Conservation (phyloP, 352 stramenopile species). For the Phytophthora pluvialis region DNA sequence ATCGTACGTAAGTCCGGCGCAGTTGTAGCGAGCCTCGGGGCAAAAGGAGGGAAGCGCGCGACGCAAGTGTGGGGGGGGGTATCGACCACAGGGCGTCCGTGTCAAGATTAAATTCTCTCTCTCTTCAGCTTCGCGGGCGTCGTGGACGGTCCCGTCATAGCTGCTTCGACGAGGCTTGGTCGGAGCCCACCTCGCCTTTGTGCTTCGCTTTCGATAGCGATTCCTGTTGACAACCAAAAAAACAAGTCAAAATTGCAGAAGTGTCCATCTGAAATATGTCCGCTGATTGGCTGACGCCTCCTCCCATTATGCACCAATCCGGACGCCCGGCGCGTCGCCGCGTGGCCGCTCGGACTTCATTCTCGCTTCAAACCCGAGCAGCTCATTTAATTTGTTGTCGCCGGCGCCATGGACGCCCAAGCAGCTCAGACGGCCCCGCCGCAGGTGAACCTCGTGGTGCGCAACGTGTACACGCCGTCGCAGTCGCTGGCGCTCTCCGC, state of each 20-base stretch:
- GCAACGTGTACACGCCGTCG: constrained; percentile 78
- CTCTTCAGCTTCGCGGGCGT: background rate
- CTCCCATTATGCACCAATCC: constrained; percentile 6
- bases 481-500: constrained; percentile 61
- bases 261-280: background rate
- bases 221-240: too few species aligned
- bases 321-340: constrained; percentile 14
- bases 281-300: constrained; percentile 1
- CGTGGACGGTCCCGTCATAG: too few species aligned
- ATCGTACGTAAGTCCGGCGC: too few species aligned
- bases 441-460: constrained; percentile 73
- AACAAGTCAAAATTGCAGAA: background rate
- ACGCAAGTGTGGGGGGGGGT: background rate
- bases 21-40: too few species aligned
- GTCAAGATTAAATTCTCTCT: background rate
- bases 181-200: too few species aligned
- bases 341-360: constrained; percentile 30
- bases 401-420: constrained; percentile 29
- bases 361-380: constrained; percentile 33
- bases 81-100: background rate
- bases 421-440: background rate
- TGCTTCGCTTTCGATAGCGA: too few species aligned
- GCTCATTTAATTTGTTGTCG: background rate
- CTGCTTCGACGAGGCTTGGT: too few species aligned
- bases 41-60: too few species aligned